phyloP scores from a whole-genome alignment of 129 eudicot species.

The Smallanthus sonchifolius region DNA sequence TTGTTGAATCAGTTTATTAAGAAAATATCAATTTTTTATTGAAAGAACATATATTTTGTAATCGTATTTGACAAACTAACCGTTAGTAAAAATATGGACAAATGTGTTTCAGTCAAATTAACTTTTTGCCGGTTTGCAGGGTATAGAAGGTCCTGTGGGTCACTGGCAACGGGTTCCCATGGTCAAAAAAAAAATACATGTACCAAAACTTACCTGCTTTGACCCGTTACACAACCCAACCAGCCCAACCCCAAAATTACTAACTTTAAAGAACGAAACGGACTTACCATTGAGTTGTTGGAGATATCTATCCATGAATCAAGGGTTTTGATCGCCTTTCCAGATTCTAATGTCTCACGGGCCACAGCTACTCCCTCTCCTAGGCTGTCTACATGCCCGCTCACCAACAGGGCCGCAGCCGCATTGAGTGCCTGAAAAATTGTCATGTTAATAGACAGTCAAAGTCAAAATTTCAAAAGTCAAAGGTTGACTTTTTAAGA shows the following conservation, averaged over 20 bases:
- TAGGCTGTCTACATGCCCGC: constrained; percentile 56
- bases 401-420: constrained; percentile 77
- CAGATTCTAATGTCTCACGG: constrained; percentile 65
- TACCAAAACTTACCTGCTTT: neutral
- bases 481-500: neutral
- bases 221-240: neutral
- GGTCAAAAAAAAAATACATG: neutral
- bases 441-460: neutral
- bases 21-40: neutral
- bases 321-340: constrained; percentile 66
- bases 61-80: neutral
- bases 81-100: neutral
- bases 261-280: neutral
- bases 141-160: too few relatives aligned
- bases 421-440: constrained; percentile 70
- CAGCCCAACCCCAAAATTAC: neutral
- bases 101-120: neutral
- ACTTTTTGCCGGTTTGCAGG: neutral
- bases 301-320: constrained; percentile 63
- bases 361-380: constrained; percentile 77
- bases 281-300: constrained; percentile 36
- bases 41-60: neutral
- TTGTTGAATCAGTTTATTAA: neutral
- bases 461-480: neutral
- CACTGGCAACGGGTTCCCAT: too few relatives aligned